These are phyloP conservation scores for Heritiera fomes DNA, from an alignment of 345 rosid species.

Conservation along the genomic window DNA sequence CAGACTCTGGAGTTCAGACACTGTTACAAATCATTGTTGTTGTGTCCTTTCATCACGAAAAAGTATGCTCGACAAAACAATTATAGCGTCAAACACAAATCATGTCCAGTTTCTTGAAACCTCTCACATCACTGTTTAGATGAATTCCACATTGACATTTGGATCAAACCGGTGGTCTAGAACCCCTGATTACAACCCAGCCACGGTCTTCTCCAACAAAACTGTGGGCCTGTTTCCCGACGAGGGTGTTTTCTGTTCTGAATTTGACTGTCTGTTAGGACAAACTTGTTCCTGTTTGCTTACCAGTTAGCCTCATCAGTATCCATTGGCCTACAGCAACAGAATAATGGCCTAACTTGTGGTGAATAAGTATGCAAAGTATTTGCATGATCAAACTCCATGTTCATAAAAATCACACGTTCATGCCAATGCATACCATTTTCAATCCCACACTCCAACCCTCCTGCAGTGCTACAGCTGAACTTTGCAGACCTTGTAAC, in stretches of 20 bases:
- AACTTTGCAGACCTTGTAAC: background rate
- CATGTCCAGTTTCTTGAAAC: background rate
- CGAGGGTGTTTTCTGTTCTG: background rate
- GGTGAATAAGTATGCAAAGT: background rate
- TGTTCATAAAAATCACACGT: background rate
- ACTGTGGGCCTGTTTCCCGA: background rate
- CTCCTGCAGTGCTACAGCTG: background rate
- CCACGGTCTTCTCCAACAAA: background rate
- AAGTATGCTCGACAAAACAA: background rate
- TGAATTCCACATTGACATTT: background rate
- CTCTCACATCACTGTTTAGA: background rate
- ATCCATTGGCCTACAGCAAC: background rate
- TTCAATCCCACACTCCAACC: too few species aligned
- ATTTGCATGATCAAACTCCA: background rate
- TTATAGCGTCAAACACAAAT: background rate
- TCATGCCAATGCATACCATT: background rate
- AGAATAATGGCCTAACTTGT: background rate
- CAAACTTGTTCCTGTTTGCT: background rate
- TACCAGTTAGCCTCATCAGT: background rate
- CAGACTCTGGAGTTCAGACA: background rate
- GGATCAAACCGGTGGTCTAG: background rate
- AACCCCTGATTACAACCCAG: background rate
- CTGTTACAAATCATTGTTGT: background rate
- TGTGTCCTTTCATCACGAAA: background rate
- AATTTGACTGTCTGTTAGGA: background rate